phyloP scores from a whole-genome alignment of 768 basidiomycete genomes.

The Kwoniella bestiolae region DNA sequence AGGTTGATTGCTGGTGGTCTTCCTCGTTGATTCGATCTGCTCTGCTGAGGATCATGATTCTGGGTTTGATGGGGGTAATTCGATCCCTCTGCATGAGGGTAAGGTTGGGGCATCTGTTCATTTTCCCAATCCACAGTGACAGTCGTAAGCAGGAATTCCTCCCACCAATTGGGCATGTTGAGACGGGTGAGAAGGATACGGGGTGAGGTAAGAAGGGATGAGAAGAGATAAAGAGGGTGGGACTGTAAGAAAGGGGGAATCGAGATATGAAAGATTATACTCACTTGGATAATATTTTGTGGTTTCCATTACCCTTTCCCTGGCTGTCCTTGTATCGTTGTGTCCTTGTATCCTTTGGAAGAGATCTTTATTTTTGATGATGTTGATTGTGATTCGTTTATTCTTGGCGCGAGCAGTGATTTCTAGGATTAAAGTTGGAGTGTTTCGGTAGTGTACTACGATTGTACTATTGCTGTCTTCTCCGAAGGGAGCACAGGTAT shows the following conservation, averaged over 20 bases:
- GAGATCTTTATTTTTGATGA: too few species aligned
- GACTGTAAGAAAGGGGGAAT: background rate
- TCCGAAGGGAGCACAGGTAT: background rate
- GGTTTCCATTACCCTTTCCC: too few species aligned
- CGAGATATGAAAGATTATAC: background rate
- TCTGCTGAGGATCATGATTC: too few species aligned
- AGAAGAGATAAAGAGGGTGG: background rate
- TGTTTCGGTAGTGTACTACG: too few species aligned
- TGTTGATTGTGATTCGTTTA: too few species aligned
- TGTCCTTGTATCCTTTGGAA: too few species aligned
- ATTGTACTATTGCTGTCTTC: background rate
- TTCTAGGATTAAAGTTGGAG: too few species aligned
- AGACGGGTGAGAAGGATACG: background rate
- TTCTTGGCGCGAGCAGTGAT: too few species aligned
- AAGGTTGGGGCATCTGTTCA: conserved; percentile 22
- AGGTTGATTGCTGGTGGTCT: conserved; percentile 14
- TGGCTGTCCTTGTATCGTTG: too few species aligned
- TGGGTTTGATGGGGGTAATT: conserved; percentile 4
- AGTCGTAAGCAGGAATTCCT: background rate
- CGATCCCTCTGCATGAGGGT: conserved; percentile 19
- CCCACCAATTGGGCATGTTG: background rate
- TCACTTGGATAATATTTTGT: background rate
- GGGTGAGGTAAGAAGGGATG: background rate
- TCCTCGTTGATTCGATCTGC: conserved; percentile 3
- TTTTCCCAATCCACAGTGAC: background rate